Percentiles rank a stretch among this genome's conserved stretches.
Evolutionary conservation across 176 grass and related monocot genomes (phyloP).

Genomic region (Eragrostis nindensis): DNA sequence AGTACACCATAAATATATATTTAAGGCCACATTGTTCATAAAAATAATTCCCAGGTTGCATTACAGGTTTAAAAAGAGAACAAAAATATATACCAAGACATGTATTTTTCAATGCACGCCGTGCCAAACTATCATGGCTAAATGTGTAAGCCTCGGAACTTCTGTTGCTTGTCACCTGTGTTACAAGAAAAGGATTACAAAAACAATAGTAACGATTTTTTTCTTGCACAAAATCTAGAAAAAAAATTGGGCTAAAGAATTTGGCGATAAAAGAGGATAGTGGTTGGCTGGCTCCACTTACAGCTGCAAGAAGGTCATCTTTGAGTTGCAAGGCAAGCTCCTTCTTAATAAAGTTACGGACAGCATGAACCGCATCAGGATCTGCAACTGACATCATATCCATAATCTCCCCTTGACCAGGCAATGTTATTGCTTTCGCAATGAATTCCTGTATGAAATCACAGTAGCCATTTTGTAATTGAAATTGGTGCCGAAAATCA

Average conservation of each 20-base stretch:
- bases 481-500: background rate
- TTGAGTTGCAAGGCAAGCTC: conserved; percentile 79
- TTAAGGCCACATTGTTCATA: conserved; percentile 18
- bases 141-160: conserved; percentile 79
- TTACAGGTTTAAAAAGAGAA: background rate
- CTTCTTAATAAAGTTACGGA: conserved; percentile 86
- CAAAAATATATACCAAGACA: conserved; percentile 69
- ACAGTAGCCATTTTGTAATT: conserved; percentile 32
- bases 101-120: conserved; percentile 84
- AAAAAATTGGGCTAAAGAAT: background rate
- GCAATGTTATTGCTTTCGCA: conserved; percentile 92
- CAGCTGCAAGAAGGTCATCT: conserved; percentile 77
- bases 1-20: conserved; percentile 40
- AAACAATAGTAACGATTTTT: too few relatives aligned
- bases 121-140: conserved; percentile 79
- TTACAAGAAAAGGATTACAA: background rate
- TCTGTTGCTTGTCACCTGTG: conserved; percentile 75
- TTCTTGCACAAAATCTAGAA: too few relatives aligned
- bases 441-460: conserved; percentile 81
- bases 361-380: conserved; percentile 97
- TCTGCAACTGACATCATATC: conserved; percentile 98
- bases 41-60: conserved; percentile 25
- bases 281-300: conserved; percentile 46
- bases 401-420: conserved; percentile 99
- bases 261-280: background rate